Evolutionary conservation across 2,329 filamentous ascomycete genomes (phyloP).

Genomic region (Capronia americana): DNA sequence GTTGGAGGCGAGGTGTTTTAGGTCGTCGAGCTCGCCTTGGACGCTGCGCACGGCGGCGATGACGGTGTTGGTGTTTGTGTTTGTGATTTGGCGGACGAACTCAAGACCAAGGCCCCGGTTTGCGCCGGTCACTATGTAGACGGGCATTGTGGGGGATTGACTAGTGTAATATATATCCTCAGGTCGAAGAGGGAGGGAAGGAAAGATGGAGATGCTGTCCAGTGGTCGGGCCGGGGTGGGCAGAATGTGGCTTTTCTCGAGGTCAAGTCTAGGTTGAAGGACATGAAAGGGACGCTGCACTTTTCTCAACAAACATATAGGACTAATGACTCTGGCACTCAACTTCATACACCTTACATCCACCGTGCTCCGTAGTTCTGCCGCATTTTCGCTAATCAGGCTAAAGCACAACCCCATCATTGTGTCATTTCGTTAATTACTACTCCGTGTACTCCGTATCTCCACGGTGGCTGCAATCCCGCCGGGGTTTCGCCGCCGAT

Average conservation of each 20-base stretch:
- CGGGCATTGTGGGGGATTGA: conserved; percentile 20
- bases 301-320: not conserved
- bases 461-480: not conserved
- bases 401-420: conserved; percentile 1
- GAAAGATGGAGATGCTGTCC: not conserved
- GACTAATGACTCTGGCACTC: not conserved
- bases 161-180: no score
- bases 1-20: conserved; percentile 15
- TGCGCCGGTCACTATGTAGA: conserved; percentile 42
- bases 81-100: conserved; percentile 32
- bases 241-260: not conserved
- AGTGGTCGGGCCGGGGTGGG: not conserved
- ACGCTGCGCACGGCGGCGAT: conserved; percentile 28
- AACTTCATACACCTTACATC: not conserved
- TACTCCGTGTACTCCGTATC: no score
- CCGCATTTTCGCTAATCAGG: conserved; percentile 1
- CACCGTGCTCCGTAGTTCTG: not conserved
- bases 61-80: conserved; percentile 25
- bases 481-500: not conserved
- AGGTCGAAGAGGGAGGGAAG: no score
- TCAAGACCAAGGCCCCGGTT: conserved; percentile 42
- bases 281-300: not conserved
- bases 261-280: not conserved
- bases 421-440: conserved; percentile 4
- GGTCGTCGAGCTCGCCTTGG: conserved; percentile 21